Evolutionary conservation across 495 filamentous ascomycete genomes (phyloP), one percentile per base, ranked within the genome.

Genomic region (Hamigera avellanea): DNA sequence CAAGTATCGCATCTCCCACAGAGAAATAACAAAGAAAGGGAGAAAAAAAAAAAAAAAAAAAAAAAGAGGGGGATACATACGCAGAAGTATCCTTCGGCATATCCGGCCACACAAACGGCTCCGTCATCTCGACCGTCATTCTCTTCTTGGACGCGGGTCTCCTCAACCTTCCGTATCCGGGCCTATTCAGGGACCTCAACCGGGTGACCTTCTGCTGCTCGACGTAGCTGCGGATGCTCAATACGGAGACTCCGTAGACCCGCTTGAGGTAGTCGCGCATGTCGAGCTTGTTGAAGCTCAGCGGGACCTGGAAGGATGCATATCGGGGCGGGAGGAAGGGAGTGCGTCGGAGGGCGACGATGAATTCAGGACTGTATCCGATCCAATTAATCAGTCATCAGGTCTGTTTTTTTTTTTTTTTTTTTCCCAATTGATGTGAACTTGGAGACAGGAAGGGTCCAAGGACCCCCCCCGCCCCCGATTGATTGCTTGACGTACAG

Each of bases 271-370:
- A 95, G 68, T 93, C 85, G 53, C 82, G 80, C 17, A 94, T 57
- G 59, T 94, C 87, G 45, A 93, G 76, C 62, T 95, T 94, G 73
- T 82, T 86, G 68, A 93, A 81, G 42, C 72, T 75, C 49, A 95
- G 71, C 12, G 87, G 87, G 29, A 93, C 87, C 49, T 73, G 64
- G 72, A 95, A 95, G 33, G 75, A 73, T 32, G 86, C 88, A 48
- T 78, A 82, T 58, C 74, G 81, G 18, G 86, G 72, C 17, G 81
- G 78, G 48, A 83, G 76, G 48, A 69, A 70, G 21, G 73, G 70
- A 19, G 75, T 82, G 40, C 79, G 80, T 49, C 88, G 62, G 42
- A 95, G 73, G 42, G 80, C 73, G 49, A 95, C 57, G 31, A 69
- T 72, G 61, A 88, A 83, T 51, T 80, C 75, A 25, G 86, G 88